Evolutionary conservation across 345 rosid genomes (phyloP).

Genomic region (Lagerstroemia speciosa): DNA sequence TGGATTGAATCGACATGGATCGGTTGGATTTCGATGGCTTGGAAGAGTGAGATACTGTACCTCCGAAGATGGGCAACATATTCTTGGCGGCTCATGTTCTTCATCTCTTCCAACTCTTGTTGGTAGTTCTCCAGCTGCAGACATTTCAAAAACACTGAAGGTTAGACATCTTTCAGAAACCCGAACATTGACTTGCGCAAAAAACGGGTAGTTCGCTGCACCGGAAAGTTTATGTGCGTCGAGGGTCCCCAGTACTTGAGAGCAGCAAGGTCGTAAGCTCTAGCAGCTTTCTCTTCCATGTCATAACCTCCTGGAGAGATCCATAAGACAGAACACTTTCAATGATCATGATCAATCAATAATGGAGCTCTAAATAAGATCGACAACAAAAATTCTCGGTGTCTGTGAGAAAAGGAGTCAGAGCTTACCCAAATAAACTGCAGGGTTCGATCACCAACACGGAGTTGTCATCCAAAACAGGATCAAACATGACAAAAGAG

Average conservation of each 20-base stretch:
- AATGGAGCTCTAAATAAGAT: not conserved
- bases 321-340: not conserved
- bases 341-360: not conserved
- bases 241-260: slow-evolving; percentile 83
- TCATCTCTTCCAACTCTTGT: slow-evolving; percentile 61
- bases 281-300: slow-evolving; percentile 81
- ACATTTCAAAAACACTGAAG: not conserved
- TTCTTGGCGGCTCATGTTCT: slow-evolving; percentile 76
- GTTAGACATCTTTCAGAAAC: not conserved
- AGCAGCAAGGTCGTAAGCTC: slow-evolving; percentile 81
- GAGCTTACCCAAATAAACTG: slow-evolving; percentile 71
- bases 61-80: slow-evolving; percentile 73
- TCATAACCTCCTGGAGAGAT: slow-evolving; percentile 62
- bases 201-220: slow-evolving; percentile 9
- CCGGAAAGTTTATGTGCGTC: slow-evolving; percentile 68
- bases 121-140: slow-evolving; percentile 58
- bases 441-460: slow-evolving; percentile 16
- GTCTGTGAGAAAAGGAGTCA: not conserved
- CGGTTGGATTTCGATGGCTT: not conserved
- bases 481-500: slow-evolving; percentile 14
- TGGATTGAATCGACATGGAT: too few relatives aligned
- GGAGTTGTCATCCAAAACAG: slow-evolving; percentile 28
- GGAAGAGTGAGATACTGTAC: slow-evolving; percentile 10
- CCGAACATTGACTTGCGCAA: not conserved
- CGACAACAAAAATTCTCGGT: not conserved